Evolutionary conservation across 2,329 filamentous ascomycete genomes (phyloP), one percentile per base, ranked within the genome.

Genomic region (Botryotinia convoluta): DNA sequence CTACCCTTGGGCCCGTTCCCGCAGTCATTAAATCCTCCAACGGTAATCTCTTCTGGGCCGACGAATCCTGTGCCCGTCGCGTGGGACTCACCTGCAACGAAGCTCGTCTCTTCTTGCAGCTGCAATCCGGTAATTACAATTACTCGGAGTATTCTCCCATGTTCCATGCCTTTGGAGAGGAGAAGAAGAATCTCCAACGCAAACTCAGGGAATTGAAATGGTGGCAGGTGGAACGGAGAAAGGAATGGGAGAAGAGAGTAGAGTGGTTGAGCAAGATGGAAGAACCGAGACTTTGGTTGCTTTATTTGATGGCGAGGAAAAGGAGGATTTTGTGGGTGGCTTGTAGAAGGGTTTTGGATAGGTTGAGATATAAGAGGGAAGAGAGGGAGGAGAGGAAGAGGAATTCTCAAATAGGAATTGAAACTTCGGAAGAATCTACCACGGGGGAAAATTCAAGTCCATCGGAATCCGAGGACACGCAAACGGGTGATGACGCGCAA

Each of bases 1-100:
- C 44, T 5, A 6, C 65, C 18, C 65, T 69, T 3, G 65, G 51
- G 1, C 65, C 65, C 35, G 76, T 78, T 22, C 77, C 76, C 4
- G 75, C 77, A 10, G 77, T 78, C 37, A 78, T 78, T 29, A 78
- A 78, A 48, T 77, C 75, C 18, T 57, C 71, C 4, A 76, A 78
- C 44, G 77, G 77, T 5, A 77, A 78, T 44, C 73, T 78, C 45
- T 78, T 78, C 69, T 78, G 76, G 77, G 77, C 76, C 0, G 77
- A 78, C 57, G 76, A 78, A 48, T 72, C 74, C 72, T 78, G 77
- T 51, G 75, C 74, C 5, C 74, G 77, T 37, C 75, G 77, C 29
- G 75, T 78, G 1, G 77, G 77, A 5, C 74, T 78, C 45, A 77
- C 77, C 4, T 73, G 73, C 1, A 75, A 75, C 18, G 77, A 78